Conservation (phyloP, 768 basidiomycete genomes). For the Fomitopsis serialis region DNA sequence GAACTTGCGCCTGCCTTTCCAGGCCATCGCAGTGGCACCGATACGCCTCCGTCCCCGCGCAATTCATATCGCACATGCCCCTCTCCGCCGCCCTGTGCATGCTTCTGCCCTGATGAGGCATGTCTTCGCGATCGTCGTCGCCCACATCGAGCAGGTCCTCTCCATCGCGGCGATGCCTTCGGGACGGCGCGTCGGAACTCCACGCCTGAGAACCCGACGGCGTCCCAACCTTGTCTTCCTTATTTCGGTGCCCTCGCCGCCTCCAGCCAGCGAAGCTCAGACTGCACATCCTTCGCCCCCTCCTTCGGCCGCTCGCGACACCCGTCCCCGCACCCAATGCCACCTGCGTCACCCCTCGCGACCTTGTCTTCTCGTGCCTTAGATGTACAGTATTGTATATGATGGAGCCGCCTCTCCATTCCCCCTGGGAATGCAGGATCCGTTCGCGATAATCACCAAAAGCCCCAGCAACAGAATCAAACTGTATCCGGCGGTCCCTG, state of each 20-base stretch:
- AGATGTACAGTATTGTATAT: not conserved
- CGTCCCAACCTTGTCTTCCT: not conserved
- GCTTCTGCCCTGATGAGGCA: not conserved
- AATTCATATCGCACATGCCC: not conserved
- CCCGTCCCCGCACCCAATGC: not conserved
- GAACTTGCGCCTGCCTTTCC: slow-evolving; percentile 4
- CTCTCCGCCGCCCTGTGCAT: not conserved
- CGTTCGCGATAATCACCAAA: not conserved
- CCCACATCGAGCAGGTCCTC: not conserved
- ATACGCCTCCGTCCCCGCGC: not conserved
- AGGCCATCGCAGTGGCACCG: not conserved
- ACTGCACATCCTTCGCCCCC: not conserved
- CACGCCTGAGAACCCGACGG: slow-evolving; percentile 5
- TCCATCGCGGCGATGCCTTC: not conserved
- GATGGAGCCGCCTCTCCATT: not conserved
- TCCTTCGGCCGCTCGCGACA: not conserved
- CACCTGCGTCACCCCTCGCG: not conserved
- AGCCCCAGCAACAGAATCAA: not conserved
- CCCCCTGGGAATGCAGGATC: not conserved
- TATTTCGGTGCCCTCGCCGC: not conserved
- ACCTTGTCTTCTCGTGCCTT: not conserved
- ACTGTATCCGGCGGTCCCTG: not conserved
- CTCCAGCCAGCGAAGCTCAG: not conserved
- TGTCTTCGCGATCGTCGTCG: not conserved
- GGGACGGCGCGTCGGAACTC: not conserved